Base-by-base conservation (phyloP, 331 rosid genomes). In the Prunus yedoensis region DNA sequence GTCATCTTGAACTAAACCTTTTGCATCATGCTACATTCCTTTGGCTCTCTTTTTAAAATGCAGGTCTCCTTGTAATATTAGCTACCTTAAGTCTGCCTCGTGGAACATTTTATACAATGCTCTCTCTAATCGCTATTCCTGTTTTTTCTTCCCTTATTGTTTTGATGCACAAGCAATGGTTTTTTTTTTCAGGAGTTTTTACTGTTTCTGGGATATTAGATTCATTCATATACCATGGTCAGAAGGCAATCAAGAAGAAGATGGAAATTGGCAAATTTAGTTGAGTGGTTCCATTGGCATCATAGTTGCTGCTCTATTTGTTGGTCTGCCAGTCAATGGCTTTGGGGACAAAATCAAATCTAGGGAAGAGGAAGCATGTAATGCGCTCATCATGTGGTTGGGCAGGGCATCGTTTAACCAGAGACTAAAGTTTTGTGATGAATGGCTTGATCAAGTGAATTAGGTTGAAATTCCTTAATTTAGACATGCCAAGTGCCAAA, bases 221-320 rank as follows among this genome's bases (percentile, higher is more conserved):
- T 92, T 91, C 99, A 27, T 95, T 95, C 60, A 75, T 95, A 82
- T 95, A 95, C 83, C 99, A 95, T 78, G 98, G 99, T 70, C 99
- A 92, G 79, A 89, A 58, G 85, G 99, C 93, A 70, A 92, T 95
- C 82, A 92, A 91, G 91, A 95, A 95, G 89, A 95, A 95, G 89
- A 95, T 95, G 91, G 99, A 95, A 84, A 71, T 95, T 12, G 99
- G 99, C 47, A 95, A 95, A 86, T 92, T 92, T 56, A 91, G 79
- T 79, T 95, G 85, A 92, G 56, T 53, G 68, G 67, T 60, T 50
- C 71, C 28, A 32, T 23, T 35, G 58, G 73, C 60, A 45, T 68
- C 15, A 35, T 1, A 35, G 78, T 58, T 67, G 57, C 70, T 51
- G 81, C 79, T 67, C 77, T 61, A 80, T 74, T 58, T 74, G 77